Conservation (phyloP, 768 basidiomycete species). For the Collybiopsis confluens region DNA sequence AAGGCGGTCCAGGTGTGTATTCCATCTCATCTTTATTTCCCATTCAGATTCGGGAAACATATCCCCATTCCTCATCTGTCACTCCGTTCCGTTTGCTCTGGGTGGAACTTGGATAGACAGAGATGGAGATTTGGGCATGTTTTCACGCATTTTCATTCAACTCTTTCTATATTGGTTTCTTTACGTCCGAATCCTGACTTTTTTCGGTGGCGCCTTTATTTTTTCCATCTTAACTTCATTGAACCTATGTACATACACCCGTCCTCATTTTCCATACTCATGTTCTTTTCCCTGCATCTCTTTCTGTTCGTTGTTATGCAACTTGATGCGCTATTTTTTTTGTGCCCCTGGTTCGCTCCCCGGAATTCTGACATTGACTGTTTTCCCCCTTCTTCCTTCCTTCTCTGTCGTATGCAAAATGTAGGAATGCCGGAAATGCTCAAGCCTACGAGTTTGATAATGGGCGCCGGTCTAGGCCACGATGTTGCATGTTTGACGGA, state of each 20-base stretch:
- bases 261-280: too few relatives aligned
- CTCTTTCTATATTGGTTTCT: too few relatives aligned
- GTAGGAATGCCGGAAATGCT: conserved; percentile 98
- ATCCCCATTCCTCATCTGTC: conserved; percentile 6
- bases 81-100: conserved; percentile 3
- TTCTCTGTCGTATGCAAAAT: too few relatives aligned
- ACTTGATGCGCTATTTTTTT: not conserved
- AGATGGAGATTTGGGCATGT: too few relatives aligned
- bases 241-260: too few relatives aligned
- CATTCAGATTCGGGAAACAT: not conserved
- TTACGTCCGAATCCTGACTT: too few relatives aligned
- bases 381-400: too few relatives aligned
- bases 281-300: not conserved
- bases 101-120: too few relatives aligned
- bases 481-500: conserved; percentile 98
- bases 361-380: not conserved
- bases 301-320: conserved; percentile 6
- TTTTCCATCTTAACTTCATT: too few relatives aligned
- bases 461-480: conserved; percentile 94
- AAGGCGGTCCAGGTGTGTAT: conserved; percentile 78
- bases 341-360: not conserved
- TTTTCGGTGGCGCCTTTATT: too few relatives aligned
- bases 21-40: conserved; percentile 2
- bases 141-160: too few relatives aligned
- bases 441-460: conserved; percentile 95